phyloP scores from a whole-genome alignment of 441 rosid species.

The Manihot esculenta region DNA sequence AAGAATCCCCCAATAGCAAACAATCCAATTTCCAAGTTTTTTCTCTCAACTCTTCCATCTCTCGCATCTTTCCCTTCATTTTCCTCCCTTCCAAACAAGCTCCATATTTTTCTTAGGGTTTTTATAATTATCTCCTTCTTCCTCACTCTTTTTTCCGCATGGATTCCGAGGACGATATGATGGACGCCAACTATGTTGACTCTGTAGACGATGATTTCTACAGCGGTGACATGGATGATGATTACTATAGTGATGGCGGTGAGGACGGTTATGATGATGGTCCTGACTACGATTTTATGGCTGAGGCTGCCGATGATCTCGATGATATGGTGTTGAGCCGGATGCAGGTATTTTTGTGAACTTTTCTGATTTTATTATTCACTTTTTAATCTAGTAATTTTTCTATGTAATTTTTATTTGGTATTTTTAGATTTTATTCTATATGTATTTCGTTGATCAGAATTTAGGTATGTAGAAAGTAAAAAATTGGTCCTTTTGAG shows the following conservation, averaged over 20 bases:
- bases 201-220: conserved; percentile 76
- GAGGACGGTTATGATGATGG: conserved; percentile 40
- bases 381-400: neutral
- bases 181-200: conserved; percentile 64
- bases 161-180: conserved; percentile 74
- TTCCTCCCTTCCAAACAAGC: too few relatives aligned
- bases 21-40: too few relatives aligned
- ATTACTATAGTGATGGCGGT: conserved; percentile 35
- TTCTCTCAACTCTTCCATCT: too few relatives aligned
- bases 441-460: neutral
- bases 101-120: too few relatives aligned
- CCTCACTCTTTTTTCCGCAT: conserved; percentile 19
- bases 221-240: conserved; percentile 65
- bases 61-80: too few relatives aligned
- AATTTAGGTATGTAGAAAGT: neutral
- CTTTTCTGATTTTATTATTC: neutral
- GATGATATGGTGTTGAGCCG: conserved; percentile 42
- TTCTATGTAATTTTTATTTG: too few relatives aligned
- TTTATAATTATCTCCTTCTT: too few relatives aligned
- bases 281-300: conserved; percentile 34
- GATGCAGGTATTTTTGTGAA: conserved; percentile 42
- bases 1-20: too few relatives aligned
- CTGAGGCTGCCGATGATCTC: conserved; percentile 42
- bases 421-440: neutral
- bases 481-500: neutral